phyloP scores from a whole-genome alignment of 306 rosid genomes.

The Quercus agrifolia region DNA sequence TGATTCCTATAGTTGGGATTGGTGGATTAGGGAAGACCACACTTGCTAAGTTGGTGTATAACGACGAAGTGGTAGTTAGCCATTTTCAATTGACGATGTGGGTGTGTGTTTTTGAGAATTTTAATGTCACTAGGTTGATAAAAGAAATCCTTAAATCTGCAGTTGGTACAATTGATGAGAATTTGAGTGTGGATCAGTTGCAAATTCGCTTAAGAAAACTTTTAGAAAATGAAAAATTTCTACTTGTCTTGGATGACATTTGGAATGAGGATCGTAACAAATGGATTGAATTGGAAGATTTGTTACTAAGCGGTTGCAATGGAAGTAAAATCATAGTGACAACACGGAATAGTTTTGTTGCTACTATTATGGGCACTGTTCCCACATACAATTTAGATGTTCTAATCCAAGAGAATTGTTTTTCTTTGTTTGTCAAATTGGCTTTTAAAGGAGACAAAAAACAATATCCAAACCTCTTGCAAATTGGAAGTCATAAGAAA shows the following conservation, averaged over 20 bases:
- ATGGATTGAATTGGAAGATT: too few relatives aligned
- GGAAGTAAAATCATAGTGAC: neutral
- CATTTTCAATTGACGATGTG: constrained; percentile 12
- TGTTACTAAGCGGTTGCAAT: neutral
- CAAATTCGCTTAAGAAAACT: too few relatives aligned
- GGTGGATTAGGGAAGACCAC: neutral
- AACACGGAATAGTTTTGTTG: neutral
- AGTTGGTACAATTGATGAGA: neutral
- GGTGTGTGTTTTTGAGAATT: neutral
- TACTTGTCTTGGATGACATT: neutral
- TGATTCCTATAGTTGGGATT: neutral
- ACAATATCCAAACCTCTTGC: too few relatives aligned
- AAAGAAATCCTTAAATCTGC: too few relatives aligned
- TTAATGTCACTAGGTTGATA: too few relatives aligned
- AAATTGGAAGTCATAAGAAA: too few relatives aligned
- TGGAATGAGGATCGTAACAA: too few relatives aligned
- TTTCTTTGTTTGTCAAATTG: too few relatives aligned
- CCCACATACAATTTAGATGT: neutral
- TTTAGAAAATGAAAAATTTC: neutral
- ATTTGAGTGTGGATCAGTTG: too few relatives aligned
- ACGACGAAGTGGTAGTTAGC: neutral
- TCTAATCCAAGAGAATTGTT: too few relatives aligned
- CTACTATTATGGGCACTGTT: neutral
- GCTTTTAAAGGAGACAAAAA: too few relatives aligned
- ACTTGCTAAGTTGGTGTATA: neutral